Conservation (phyloP, 2,329 filamentous ascomycete genomes). For the Diaporthe longicolla region DNA sequence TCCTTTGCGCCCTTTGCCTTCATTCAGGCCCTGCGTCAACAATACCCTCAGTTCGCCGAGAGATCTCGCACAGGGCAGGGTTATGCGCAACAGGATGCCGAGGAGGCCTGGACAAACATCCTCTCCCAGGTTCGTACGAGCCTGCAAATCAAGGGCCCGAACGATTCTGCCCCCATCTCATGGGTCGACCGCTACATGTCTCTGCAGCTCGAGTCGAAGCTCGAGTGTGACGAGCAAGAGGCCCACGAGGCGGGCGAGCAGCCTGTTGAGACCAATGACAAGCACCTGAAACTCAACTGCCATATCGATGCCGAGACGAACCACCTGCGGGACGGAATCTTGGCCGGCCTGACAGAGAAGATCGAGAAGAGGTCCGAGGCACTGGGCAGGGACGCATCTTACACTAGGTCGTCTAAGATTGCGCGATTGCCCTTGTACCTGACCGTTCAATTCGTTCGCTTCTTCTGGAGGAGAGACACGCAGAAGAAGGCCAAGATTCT, state of each 20-base stretch:
- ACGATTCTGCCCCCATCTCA: conserved; percentile 67
- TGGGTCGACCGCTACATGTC: conserved; percentile 94
- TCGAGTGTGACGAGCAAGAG: conserved; percentile 86
- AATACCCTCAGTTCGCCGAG: conserved; percentile 95
- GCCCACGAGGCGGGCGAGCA: conserved; percentile 83
- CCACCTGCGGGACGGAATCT: conserved; percentile 89
- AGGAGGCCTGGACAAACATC: conserved; percentile 98
- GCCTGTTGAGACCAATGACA: conserved; percentile 75
- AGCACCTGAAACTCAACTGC: conserved; percentile 94
- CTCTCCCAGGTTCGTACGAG: conserved; percentile 85
- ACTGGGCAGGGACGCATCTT: conserved; percentile 83
- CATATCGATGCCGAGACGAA: conserved; percentile 92
- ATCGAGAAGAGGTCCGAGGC: conserved; percentile 89
- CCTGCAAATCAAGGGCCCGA: conserved; percentile 73
- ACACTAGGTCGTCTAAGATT: conserved; percentile 93
- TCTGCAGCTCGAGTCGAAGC: conserved; percentile 82
- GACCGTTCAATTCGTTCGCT: conserved; percentile 96
- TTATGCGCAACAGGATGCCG: conserved; percentile 98
- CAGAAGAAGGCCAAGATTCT: conserved; percentile 99
- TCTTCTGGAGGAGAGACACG: conserved; percentile 96
- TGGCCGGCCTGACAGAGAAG: conserved; percentile 85
- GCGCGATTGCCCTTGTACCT: conserved; percentile 93
- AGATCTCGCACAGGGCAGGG: conserved; percentile 84
- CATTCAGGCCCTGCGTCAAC: conserved; percentile 80
- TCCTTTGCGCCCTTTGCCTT: conserved; percentile 89